Base-by-base conservation (phyloP, 192 early-diverging fungal species). In the Coemansia sp. region DNA sequence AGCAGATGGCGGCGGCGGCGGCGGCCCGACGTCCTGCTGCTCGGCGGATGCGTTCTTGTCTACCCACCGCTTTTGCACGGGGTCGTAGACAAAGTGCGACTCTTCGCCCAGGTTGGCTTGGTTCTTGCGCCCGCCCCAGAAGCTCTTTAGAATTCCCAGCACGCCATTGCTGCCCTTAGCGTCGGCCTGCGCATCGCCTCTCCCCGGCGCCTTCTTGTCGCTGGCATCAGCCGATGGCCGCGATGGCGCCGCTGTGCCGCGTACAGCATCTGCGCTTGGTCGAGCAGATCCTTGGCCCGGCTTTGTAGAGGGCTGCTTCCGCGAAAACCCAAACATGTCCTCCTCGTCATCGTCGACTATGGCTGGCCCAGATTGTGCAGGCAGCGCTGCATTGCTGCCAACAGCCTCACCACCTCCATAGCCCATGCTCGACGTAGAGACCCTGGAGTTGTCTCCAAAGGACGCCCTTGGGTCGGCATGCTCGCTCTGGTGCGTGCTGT, bases 71-170 rank as follows among this genome's bases (percentile, higher is more conserved):
- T 94, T 88, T 63, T 87, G 86, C 24, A 88, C 89, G 24, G 88
- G 84, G 74, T 99, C 97, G 76, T 90, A 99, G 66, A 89, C 91
- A 71, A 95, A 93, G 3, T 88, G 77, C 35, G 79, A 92, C 51
- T 91, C 88, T 63, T 94, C 88, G 9, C 94, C 94, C 56, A 97
- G 66, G 71, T 99, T 93, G 2, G 94, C 97, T 69, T 91, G 90
- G 48, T 70, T 78, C 53, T 79, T 82, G 71, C 70, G 71, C 2
- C 65, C 66, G 36, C 82, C 76, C 67, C 85, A 84, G 9, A 84
- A 58, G 58, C 72, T 77, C 68, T 80, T 82, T 26, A 85, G 48
- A 35, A 82, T 73, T 18, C 83, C 82, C 9, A 83, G 64, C 28
- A 82, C 75, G 36, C 79, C 74, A 35, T 65, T 62, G 13, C 83